Conservation (phyloP, 1,139 yeast species). For the Candida sp. region DNA sequence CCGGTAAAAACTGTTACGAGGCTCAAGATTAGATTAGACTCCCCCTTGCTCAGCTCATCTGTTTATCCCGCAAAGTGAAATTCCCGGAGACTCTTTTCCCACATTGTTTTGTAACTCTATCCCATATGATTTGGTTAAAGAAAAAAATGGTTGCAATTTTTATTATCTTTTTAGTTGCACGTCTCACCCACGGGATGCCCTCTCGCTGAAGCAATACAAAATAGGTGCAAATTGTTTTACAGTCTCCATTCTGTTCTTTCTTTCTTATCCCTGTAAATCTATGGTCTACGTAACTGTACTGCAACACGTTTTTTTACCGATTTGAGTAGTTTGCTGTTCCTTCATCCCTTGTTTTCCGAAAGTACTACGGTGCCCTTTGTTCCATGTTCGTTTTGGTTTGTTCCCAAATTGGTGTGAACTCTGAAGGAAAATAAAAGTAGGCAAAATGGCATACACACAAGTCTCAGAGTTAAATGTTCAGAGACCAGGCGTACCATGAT, state of each 20-base stretch:
- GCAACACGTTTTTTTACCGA: background rate
- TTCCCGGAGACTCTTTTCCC: no score
- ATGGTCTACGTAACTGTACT: background rate
- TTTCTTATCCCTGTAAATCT: background rate
- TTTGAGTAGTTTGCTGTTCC: no score
- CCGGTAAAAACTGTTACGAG: no score
- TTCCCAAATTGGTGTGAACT: background rate
- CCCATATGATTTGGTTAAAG: background rate
- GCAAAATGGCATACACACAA: background rate
- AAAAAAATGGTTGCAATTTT: background rate
- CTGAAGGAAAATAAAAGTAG: background rate
- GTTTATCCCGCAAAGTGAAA: no score
- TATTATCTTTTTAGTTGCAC: background rate
- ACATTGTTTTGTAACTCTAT: background rate
- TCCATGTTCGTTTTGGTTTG: background rate
- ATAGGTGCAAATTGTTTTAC: background rate
- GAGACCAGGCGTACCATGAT: no score
- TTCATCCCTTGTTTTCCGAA: no score
- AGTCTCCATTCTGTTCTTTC: background rate
- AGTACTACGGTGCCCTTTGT: no score
- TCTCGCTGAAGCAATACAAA: no score
- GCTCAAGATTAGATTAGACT: no score
- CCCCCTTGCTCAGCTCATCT: no score
- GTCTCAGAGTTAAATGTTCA: no score
- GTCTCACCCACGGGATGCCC: no score